Conservation (phyloP, 2,329 filamentous ascomycete genomes). For the Neoscytalidium dimidiatum region DNA sequence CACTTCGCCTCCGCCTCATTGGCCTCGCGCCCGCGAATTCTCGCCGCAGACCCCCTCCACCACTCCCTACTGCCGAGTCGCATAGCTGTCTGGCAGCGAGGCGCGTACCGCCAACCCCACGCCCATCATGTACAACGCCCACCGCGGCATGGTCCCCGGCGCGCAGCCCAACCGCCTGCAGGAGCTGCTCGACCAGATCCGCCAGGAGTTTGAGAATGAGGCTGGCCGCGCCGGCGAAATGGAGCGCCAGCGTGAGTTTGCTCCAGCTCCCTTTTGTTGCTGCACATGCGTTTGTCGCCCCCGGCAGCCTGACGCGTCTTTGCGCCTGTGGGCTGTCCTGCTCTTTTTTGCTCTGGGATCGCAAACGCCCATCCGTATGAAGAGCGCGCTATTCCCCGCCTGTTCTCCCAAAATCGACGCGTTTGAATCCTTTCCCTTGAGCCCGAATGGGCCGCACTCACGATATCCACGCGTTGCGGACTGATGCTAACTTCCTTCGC, state of each 20-base stretch:
- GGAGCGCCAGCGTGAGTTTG: conserved; percentile 85
- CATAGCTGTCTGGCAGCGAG: not conserved
- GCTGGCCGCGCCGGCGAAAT: conserved; percentile 80
- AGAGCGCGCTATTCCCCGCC: not conserved
- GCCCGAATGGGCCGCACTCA: not conserved
- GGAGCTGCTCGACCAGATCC: conserved; percentile 88
- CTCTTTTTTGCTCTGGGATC: not conserved
- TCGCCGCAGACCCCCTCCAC: not conserved
- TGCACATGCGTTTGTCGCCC: not conserved
- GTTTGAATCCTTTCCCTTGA: not conserved
- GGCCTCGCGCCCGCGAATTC: not conserved
- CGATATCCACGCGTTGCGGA: not conserved
- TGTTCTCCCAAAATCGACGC: not conserved
- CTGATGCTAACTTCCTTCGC: conserved; percentile 20
- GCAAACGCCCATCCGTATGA: not conserved
- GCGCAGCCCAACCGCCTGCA: conserved; percentile 75
- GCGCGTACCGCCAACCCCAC: conserved; percentile 9
- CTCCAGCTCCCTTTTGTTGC: conserved; percentile 14
- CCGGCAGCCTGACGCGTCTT: not conserved
- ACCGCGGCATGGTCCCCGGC: conserved; percentile 75
- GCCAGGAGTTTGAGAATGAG: conserved; percentile 87
- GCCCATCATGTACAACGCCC: conserved; percentile 75
- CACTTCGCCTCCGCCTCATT: conserved; percentile 7
- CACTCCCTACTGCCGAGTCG: not conserved
- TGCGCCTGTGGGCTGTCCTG: not conserved